Evolutionary conservation across 139 green algal species (phyloP), one percentile per base, ranked within the genome.

Genomic region (Ostreobium quekettii): DNA sequence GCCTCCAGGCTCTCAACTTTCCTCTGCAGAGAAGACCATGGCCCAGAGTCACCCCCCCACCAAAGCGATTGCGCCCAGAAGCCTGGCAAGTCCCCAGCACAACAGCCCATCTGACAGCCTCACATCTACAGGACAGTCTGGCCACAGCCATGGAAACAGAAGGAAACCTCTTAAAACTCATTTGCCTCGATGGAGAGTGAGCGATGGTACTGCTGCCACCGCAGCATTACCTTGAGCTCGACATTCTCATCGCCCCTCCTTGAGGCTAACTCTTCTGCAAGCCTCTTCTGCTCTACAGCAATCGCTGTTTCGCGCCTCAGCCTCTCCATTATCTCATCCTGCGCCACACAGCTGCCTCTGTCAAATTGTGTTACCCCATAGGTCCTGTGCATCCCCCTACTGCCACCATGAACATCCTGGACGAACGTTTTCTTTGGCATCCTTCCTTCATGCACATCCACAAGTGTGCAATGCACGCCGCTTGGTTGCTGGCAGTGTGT

Each of bases 211-310:
- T n/a, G n/a, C n/a, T n/a, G n/a, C n/a, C n/a, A n/a, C n/a, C n/a
- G n/a, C n/a, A n/a, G n/a, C n/a, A n/a, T n/a, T n/a, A n/a, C n/a
- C 78, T 87, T 70, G 29, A 83, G 69, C 47, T 87, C 68, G 49
- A 36, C 19, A 5, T 22, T 59, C 7, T 30, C 11, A 3, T 8
- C 11, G 5, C 1, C 30, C 26, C 30, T 8, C 26, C n/a, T 2
- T 37, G 2, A 31, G 30, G 1, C n/a, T 67, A 38, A 65, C 81
- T 85, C 46, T 26, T 11, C 46, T 11, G 46, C 46, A 19, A 53
- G 15, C 11, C 46, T 53, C 46, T 11, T 53, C 35, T 70, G 39
- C 4, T 29, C 31, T 8, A 29, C 15, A 38, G 71, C 69, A 1
- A 75, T 29, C 1, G 66, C 78, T 64, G 84, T 67, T 63, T 87